Percentiles rank a stretch among this genome's conserved stretches.
Conservation (phyloP, 305 asterid genomes). For the Ilex paraguariensis region DNA sequence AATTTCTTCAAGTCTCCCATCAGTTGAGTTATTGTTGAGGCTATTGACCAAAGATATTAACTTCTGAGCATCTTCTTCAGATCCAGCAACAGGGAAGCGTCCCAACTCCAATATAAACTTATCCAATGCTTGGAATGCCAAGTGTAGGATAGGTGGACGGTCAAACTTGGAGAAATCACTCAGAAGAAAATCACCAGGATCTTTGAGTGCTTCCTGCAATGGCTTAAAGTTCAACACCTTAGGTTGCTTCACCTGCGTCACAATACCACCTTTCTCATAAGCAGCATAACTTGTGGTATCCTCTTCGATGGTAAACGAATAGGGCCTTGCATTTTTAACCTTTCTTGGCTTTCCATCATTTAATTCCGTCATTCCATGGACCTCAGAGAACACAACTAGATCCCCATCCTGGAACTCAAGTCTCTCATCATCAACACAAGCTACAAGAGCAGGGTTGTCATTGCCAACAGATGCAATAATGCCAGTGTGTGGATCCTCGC, state of each 20-base stretch:
- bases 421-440: conserved; percentile 41
- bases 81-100: conserved; percentile 37
- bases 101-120: conserved; percentile 24
- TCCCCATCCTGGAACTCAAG: conserved; percentile 44
- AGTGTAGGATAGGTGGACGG: conserved; percentile 35
- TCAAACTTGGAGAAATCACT: conserved; percentile 43
- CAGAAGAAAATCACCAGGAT: conserved; percentile 39
- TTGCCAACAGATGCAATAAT: conserved; percentile 35
- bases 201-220: conserved; percentile 27
- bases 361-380: conserved; percentile 32
- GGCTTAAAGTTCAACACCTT: conserved; percentile 33
- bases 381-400: conserved; percentile 34
- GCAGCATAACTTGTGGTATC: conserved; percentile 26
- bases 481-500: conserved; percentile 36
- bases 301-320: conserved; percentile 33
- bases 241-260: conserved; percentile 36
- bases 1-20: conserved; percentile 23
- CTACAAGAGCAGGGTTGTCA: conserved; percentile 34
- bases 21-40: conserved; percentile 22
- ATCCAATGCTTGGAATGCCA: conserved; percentile 41
- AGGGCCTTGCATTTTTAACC: conserved; percentile 32
- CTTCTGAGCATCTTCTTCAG: conserved; percentile 36
- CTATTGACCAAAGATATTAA: conserved; percentile 21
- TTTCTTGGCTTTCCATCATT: conserved; percentile 35
- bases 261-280: conserved; percentile 34